Evolutionary conservation across 441 rosid species (phyloP).

Genomic region (Jatropha podagrica): DNA sequence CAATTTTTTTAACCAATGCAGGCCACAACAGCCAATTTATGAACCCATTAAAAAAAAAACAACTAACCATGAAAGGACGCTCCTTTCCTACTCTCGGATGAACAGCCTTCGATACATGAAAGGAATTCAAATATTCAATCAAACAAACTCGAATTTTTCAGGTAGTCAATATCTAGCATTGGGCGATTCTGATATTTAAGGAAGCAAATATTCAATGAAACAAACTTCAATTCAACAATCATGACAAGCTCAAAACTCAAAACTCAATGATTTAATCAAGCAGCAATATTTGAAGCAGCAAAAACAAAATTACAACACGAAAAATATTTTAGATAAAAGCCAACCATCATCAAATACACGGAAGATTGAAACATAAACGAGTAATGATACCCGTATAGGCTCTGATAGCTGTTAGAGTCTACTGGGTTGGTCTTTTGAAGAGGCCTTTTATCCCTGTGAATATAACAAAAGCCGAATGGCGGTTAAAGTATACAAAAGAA

Average conservation of each 20-base stretch:
- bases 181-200: conserved; percentile 14
- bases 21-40: conserved; percentile 10
- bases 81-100: background rate
- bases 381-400: conserved; percentile 16
- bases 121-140: conserved; percentile 14
- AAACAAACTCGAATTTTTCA: conserved; percentile 14
- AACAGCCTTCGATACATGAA: conserved; percentile 10
- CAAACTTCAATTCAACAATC: conserved; percentile 23
- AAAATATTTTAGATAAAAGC: background rate
- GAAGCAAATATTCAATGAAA: background rate
- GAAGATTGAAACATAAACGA: conserved; percentile 12
- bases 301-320: background rate
- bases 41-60: conserved; percentile 7
- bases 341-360: conserved; percentile 6
- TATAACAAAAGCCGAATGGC: conserved; percentile 23
- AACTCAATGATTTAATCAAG: conserved; percentile 9
- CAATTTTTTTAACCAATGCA: conserved; percentile 8
- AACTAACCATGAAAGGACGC: conserved; percentile 13
- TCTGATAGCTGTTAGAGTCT: background rate
- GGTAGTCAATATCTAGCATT: conserved; percentile 14
- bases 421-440: conserved; percentile 7
- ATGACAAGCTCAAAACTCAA: conserved; percentile 16
- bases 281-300: conserved; percentile 3
- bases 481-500: conserved; percentile 17
- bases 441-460: background rate